These are phyloP conservation scores for Phalaenopsis aphrodite DNA, from an alignment of 106 monocot genomes.

Conservation along the genomic window DNA sequence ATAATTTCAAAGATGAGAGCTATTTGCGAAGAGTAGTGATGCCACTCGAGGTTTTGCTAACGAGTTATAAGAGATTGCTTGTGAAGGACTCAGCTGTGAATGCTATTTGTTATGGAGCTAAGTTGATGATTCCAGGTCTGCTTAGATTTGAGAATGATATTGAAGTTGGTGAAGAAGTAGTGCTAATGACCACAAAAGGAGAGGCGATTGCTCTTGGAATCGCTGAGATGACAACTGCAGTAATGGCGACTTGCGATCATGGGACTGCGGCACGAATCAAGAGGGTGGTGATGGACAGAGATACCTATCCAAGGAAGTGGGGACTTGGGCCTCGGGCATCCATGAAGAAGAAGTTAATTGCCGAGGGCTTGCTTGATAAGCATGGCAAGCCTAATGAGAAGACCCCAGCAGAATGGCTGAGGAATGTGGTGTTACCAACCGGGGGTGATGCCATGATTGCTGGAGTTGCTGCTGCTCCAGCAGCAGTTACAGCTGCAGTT, in stretches of 20 bases:
- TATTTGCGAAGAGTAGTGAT: conserved; percentile 75
- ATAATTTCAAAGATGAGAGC: conserved; percentile 64
- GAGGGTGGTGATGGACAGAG: conserved; percentile 95
- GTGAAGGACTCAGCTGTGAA: conserved; percentile 95
- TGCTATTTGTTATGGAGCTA: conserved; percentile 91
- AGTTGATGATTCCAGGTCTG: conserved; percentile 86
- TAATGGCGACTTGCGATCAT: conserved; percentile 94
- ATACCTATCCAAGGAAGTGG: conserved; percentile 94
- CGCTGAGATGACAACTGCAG: conserved; percentile 90
- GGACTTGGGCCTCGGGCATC: conserved; percentile 81
- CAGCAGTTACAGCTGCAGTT: conserved; percentile 8
- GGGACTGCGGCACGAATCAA: conserved; percentile 77
- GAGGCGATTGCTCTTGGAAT: conserved; percentile 88
- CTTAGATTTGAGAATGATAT: conserved; percentile 86
- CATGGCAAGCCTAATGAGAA: conserved; percentile 96
- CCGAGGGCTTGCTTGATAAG: conserved; percentile 77
- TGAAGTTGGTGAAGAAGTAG: conserved; percentile 87
- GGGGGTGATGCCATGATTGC: conserved; percentile 67
- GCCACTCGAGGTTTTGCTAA: conserved; percentile 80
- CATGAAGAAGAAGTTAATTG: conserved; percentile 88
- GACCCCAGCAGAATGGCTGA: conserved; percentile 77
- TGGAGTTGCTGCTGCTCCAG: conserved; percentile 40
- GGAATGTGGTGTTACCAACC: conserved; percentile 60
- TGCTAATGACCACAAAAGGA: conserved; percentile 89
- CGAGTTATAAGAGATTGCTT: conserved; percentile 85